Evolutionary conservation across 768 basidiomycete genomes (phyloP).

Genomic region (Rhizopogon rudus): DNA sequence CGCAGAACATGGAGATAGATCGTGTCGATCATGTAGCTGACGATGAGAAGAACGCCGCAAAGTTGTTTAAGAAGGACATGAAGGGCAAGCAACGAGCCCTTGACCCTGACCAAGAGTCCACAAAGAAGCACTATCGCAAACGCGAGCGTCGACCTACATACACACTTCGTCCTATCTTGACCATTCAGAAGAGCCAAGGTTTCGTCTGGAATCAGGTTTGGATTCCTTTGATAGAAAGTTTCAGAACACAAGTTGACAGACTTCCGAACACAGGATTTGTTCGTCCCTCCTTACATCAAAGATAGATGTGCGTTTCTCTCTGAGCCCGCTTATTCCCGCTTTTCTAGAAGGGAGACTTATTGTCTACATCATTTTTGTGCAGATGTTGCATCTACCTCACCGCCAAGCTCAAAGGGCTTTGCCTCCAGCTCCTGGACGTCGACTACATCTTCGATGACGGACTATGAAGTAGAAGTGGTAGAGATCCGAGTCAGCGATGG

Average conservation of each 20-base stretch:
- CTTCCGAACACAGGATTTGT: slow-evolving; percentile 59
- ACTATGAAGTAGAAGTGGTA: slow-evolving; percentile 84
- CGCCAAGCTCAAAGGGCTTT: slow-evolving; percentile 63
- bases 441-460: slow-evolving; percentile 58
- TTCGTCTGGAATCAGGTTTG: slow-evolving; percentile 90
- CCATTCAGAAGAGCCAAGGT: slow-evolving; percentile 82
- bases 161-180: slow-evolving; percentile 76
- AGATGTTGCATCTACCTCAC: slow-evolving; percentile 84
- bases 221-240: slow-evolving; percentile 4
- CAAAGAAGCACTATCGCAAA: slow-evolving; percentile 42
- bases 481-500: slow-evolving; percentile 81
- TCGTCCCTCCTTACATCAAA: slow-evolving; percentile 86
- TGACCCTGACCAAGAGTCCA: slow-evolving; percentile 55
- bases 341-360: slow-evolving; percentile 9
- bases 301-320: slow-evolving; percentile 68
- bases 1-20: slow-evolving; percentile 55
- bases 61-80: slow-evolving; percentile 50
- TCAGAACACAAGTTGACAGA: not conserved
- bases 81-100: slow-evolving; percentile 82
- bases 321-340: slow-evolving; percentile 11
- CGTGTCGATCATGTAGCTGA: slow-evolving; percentile 26
- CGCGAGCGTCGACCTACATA: slow-evolving; percentile 55
- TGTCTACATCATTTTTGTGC: slow-evolving; percentile 5
- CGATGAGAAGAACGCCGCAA: slow-evolving; percentile 30
- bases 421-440: slow-evolving; percentile 67